These are phyloP conservation scores for Viola odorata DNA, from an alignment of 345 rosid genomes.

Conservation along the genomic window DNA sequence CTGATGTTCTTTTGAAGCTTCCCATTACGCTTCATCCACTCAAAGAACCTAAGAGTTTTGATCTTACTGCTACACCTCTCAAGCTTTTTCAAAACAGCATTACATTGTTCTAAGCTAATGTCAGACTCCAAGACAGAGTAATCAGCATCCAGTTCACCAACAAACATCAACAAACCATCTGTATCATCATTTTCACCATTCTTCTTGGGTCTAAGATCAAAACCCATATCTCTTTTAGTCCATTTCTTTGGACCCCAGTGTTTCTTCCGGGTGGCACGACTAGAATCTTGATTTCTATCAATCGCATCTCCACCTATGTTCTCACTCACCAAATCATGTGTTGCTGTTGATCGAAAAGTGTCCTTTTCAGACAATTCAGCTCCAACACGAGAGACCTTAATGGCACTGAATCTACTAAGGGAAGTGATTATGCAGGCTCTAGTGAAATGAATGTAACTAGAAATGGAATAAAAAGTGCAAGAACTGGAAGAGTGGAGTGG, in stretches of 20 bases:
- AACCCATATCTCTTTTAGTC: constrained; percentile 29
- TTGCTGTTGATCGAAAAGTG: constrained; percentile 11
- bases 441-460: constrained; percentile 21
- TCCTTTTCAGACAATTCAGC: constrained; percentile 28
- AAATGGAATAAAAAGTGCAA: constrained; percentile 32
- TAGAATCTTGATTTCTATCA: constrained; percentile 23
- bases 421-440: constrained; percentile 28
- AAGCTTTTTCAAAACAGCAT: constrained; percentile 57
- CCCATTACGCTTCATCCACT: constrained; percentile 74
- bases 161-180: constrained; percentile 29
- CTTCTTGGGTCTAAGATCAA: constrained; percentile 27
- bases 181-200: constrained; percentile 23
- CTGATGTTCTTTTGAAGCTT: constrained; percentile 48
- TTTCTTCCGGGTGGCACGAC: constrained; percentile 12
- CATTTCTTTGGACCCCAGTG: constrained; percentile 23
- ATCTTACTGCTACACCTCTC: constrained; percentile 47
- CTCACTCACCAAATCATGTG: constrained; percentile 15
- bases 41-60: constrained; percentile 54
- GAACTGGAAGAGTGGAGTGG: constrained; percentile 37
- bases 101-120: constrained; percentile 52
- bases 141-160: constrained; percentile 49
- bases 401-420: constrained; percentile 31
- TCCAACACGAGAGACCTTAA: constrained; percentile 35
- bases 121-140: constrained; percentile 38
- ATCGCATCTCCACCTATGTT: constrained; percentile 5